Percentiles rank a stretch among this genome's conserved stretches.
phyloP scores from a whole-genome alignment of 192 early-diverging fungal genomes.

The Gaertneriomyces semiglobifer region DNA sequence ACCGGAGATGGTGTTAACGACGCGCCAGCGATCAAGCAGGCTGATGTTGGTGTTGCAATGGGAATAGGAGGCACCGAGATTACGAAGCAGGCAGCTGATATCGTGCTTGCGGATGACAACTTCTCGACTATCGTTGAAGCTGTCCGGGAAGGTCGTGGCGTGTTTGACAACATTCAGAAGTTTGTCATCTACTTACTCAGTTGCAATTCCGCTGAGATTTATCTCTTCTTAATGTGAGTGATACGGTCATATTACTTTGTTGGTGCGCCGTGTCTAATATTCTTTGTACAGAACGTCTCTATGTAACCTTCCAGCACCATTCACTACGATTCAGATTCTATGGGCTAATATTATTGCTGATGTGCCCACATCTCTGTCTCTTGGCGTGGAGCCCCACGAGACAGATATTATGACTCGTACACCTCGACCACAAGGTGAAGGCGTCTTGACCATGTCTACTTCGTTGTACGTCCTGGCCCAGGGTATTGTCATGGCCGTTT shows the following conservation, averaged over 20 bases:
- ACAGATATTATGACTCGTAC: constrained; percentile 76
- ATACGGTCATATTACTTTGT: neutral
- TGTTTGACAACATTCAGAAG: constrained; percentile 98
- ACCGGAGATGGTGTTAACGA: constrained; percentile 92
- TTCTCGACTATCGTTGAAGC: constrained; percentile 94
- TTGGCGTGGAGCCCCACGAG: constrained; percentile 89
- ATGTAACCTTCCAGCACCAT: constrained; percentile 77
- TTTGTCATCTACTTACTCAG: constrained; percentile 92
- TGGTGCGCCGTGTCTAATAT: neutral
- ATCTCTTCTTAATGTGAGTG: constrained; percentile 75
- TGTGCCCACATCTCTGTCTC: constrained; percentile 90
- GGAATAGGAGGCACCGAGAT: constrained; percentile 94
- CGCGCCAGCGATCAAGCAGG: constrained; percentile 92
- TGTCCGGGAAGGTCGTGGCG: constrained; percentile 86
- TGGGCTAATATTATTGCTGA: constrained; percentile 98
- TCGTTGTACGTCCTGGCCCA: constrained; percentile 68
- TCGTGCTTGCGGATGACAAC: constrained; percentile 92
- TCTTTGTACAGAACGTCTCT: constrained; percentile 45
- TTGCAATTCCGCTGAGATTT: constrained; percentile 94
- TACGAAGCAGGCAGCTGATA: constrained; percentile 97
- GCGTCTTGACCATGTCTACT: constrained; percentile 67
- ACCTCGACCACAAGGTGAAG: constrained; percentile 72
- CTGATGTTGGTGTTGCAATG: constrained; percentile 97
- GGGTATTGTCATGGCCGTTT: constrained; percentile 64
- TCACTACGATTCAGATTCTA: constrained; percentile 90